A percentile compares a stretch with the other conserved stretches of the same genome.
phyloP scores from a whole-genome alignment of 208 protist genomes.

The Acanthamoeba royreba region DNA sequence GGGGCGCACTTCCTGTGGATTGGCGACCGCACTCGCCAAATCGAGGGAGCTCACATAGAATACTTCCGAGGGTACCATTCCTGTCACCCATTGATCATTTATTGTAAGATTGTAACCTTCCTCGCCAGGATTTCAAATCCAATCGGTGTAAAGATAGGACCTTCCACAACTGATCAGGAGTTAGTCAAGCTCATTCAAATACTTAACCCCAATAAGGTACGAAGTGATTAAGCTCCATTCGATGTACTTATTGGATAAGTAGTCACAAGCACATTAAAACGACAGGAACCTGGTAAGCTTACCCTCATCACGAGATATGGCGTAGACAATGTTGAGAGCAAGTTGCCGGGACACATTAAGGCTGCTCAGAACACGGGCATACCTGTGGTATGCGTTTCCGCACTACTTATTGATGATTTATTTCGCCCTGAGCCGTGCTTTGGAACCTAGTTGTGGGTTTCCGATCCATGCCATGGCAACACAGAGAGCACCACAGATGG shows the following conservation, averaged over 20 bases:
- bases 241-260: background rate
- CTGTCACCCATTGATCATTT: too few relatives aligned
- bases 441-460: slow-evolving; percentile 53
- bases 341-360: slow-evolving; percentile 55
- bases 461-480: slow-evolving; percentile 76
- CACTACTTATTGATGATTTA: background rate
- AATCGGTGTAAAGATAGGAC: slow-evolving; percentile 76
- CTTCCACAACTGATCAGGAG: slow-evolving; percentile 62
- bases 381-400: background rate
- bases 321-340: slow-evolving; percentile 48
- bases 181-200: slow-evolving; percentile 64
- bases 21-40: slow-evolving; percentile 76
- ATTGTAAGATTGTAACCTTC: too few relatives aligned
- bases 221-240: background rate
- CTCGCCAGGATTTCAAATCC: slow-evolving; percentile 75
- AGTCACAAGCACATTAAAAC: background rate
- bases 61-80: slow-evolving; percentile 78
- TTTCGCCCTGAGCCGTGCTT: background rate
- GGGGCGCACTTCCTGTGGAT: slow-evolving; percentile 81
- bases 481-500: slow-evolving; percentile 45
- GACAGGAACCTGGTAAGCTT: slow-evolving; percentile 48
- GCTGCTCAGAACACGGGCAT: slow-evolving; percentile 56
- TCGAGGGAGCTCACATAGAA: slow-evolving; percentile 77
- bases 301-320: slow-evolving; percentile 69
- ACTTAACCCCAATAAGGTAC: slow-evolving; percentile 66